A percentile compares a stretch with the other conserved stretches of the same genome.
These are phyloP conservation scores for Miscanthus sacchariflorus DNA, from an alignment of 202 grass and related monocot genomes.

Conservation along the genomic window DNA sequence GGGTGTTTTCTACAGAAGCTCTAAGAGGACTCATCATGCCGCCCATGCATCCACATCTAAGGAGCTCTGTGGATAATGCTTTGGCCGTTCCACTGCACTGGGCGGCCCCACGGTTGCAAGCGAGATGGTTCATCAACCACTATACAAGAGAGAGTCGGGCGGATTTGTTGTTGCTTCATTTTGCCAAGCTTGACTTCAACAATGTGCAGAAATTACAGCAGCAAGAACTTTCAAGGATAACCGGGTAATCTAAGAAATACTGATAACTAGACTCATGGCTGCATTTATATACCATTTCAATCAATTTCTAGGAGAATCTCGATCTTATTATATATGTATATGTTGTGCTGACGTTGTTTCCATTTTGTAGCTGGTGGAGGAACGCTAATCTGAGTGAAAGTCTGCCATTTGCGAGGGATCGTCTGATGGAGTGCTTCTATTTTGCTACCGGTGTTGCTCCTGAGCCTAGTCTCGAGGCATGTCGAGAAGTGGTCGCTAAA, in stretches of 20 bases:
- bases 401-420: slow-evolving; percentile 49
- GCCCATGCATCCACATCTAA: slow-evolving; percentile 27
- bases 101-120: slow-evolving; percentile 48
- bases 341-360: neutral
- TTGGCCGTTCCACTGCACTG: slow-evolving; percentile 52
- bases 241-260: slow-evolving; percentile 18
- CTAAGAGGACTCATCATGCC: slow-evolving; percentile 29
- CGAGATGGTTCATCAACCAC: slow-evolving; percentile 56
- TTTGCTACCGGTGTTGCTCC: slow-evolving; percentile 42
- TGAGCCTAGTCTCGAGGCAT: slow-evolving; percentile 27
- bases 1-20: neutral
- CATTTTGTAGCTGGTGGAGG: slow-evolving; percentile 52
- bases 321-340: neutral
- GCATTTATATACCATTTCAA: neutral
- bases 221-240: slow-evolving; percentile 19
- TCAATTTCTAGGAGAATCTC: neutral
- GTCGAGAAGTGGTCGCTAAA: slow-evolving; percentile 48
- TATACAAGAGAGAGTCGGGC: neutral
- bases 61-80: slow-evolving; percentile 13
- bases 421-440: slow-evolving; percentile 58
- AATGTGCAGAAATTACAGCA: slow-evolving; percentile 52
- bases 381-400: slow-evolving; percentile 34
- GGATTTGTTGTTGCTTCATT: slow-evolving; percentile 26
- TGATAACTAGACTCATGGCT: neutral
- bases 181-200: slow-evolving; percentile 55